These are phyloP conservation scores for Globisporangium heterothallicum DNA, from an alignment of 352 stramenopile genomes.

Conservation along the genomic window DNA sequence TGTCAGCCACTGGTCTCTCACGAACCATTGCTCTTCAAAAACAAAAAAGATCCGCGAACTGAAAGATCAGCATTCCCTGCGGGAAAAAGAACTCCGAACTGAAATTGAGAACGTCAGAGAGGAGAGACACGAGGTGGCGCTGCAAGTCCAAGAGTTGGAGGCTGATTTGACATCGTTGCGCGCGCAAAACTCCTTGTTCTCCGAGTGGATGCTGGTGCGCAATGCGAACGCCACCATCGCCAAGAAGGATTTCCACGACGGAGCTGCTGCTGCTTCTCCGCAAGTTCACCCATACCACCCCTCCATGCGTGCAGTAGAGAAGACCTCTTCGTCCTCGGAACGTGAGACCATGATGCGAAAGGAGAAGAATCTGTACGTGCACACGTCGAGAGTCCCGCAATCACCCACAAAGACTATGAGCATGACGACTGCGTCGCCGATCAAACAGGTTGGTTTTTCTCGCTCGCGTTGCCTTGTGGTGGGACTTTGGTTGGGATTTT, in stretches of 20 bases:
- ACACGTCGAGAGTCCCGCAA: constrained; percentile 19
- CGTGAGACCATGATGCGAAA: background rate
- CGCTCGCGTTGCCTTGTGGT: background rate
- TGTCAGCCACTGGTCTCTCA: background rate
- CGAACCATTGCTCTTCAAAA: no score
- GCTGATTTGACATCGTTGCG: constrained; percentile 53
- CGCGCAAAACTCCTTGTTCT: constrained; percentile 62
- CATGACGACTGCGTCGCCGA: constrained; percentile 33
- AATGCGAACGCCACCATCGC: constrained; percentile 47
- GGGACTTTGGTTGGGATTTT: background rate
- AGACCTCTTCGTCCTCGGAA: background rate
- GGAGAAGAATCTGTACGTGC: constrained; percentile 19
- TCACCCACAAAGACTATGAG: constrained; percentile 31
- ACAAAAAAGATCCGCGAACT: constrained; percentile 54
- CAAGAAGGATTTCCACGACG: constrained; percentile 2
- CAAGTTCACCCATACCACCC: background rate
- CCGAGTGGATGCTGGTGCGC: constrained; percentile 75
- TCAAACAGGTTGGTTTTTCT: constrained; percentile 20
- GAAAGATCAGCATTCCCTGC: constrained; percentile 58
- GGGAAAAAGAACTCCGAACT: constrained; percentile 57
- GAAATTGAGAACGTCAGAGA: constrained; percentile 47
- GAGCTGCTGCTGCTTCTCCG: background rate
- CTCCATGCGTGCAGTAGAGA: background rate
- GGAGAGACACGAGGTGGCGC: constrained; percentile 36
- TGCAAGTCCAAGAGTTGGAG: constrained; percentile 46